phyloP scores from a whole-genome alignment of 768 basidiomycete genomes.

The Trametes coccinea region DNA sequence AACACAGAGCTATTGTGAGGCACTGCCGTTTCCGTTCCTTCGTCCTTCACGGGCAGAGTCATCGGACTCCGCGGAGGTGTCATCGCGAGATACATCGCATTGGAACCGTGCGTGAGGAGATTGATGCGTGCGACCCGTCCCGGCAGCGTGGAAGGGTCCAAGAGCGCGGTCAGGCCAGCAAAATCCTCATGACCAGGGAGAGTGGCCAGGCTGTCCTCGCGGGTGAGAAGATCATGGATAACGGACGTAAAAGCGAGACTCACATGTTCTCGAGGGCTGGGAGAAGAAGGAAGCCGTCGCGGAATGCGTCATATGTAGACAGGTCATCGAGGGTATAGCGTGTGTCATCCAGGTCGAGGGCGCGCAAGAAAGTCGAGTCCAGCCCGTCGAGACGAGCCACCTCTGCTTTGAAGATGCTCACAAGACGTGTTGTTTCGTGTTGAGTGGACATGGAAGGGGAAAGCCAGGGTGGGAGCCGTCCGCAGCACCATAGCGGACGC shows the following conservation, averaged over 20 bases:
- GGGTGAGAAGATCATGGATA: neutral
- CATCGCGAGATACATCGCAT: conserved; percentile 32
- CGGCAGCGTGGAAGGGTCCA: conserved; percentile 33
- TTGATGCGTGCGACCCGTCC: conserved; percentile 30
- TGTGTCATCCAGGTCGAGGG: conserved; percentile 33
- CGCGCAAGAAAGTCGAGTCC: conserved; percentile 30
- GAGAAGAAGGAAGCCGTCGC: conserved; percentile 36
- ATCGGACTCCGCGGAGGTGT: conserved; percentile 26
- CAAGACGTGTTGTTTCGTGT: no score
- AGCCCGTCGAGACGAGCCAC: conserved; percentile 24
- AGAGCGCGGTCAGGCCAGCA: conserved; percentile 32
- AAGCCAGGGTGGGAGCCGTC: conserved; percentile 2
- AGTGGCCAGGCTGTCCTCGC: conserved; percentile 31
- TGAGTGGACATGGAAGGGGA: no score
- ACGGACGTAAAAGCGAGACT: conserved; percentile 7
- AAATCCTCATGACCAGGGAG: conserved; percentile 37
- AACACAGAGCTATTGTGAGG: conserved; percentile 5
- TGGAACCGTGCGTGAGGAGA: conserved; percentile 30
- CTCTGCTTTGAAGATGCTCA: neutral
- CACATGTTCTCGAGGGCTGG: conserved; percentile 39
- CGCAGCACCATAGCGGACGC: conserved; percentile 37
- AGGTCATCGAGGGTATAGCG: conserved; percentile 36
- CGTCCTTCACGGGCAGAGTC: conserved; percentile 11
- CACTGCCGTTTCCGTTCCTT: conserved; percentile 14
- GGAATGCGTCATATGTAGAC: conserved; percentile 36